Conservation (phyloP, 352 stramenopile species). For the Phytophthora foliorum region DNA sequence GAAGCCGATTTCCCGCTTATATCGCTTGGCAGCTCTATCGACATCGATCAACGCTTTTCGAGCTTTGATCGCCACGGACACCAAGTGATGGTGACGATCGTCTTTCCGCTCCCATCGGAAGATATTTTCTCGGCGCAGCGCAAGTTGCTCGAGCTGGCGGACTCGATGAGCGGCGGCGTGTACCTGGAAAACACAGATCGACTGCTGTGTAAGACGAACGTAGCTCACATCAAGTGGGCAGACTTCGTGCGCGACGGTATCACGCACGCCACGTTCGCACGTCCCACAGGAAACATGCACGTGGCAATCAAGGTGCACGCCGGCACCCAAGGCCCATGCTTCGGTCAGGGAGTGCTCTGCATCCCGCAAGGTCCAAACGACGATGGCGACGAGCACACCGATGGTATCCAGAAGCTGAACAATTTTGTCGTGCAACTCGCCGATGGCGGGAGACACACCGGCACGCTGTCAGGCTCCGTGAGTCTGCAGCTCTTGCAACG, state of each 20-base stretch:
- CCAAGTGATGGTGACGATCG: constrained; percentile 66
- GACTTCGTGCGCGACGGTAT: constrained; percentile 63
- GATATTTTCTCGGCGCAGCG: constrained; percentile 88
- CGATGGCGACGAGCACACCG: constrained; percentile 31
- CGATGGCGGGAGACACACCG: constrained; percentile 62
- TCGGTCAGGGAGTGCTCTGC: constrained; percentile 76
- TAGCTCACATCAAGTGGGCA: constrained; percentile 55
- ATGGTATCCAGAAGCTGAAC: constrained; percentile 33
- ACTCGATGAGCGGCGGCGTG: constrained; percentile 70
- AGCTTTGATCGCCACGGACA: constrained; percentile 45
- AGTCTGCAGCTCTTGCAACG: constrained; percentile 44
- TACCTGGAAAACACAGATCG: constrained; percentile 58
- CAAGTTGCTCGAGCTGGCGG: constrained; percentile 82
- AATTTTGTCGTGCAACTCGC: constrained; percentile 68
- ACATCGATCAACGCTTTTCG: constrained; percentile 42
- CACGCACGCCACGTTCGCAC: constrained; percentile 66
- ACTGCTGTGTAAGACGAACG: constrained; percentile 56
- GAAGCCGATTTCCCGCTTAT: constrained; percentile 22
- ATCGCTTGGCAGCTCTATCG: constrained; percentile 23
- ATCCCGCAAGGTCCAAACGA: constrained; percentile 49
- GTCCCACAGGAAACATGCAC: constrained; percentile 70
- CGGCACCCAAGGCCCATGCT: constrained; percentile 50
- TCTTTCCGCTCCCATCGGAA: constrained; percentile 85
- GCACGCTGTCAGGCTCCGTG: constrained; percentile 65
- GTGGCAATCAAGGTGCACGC: constrained; percentile 78